These are phyloP conservation scores for Colletotrichum liriopes DNA, from an alignment of 2,329 filamentous ascomycete genomes.

Conservation along the genomic window DNA sequence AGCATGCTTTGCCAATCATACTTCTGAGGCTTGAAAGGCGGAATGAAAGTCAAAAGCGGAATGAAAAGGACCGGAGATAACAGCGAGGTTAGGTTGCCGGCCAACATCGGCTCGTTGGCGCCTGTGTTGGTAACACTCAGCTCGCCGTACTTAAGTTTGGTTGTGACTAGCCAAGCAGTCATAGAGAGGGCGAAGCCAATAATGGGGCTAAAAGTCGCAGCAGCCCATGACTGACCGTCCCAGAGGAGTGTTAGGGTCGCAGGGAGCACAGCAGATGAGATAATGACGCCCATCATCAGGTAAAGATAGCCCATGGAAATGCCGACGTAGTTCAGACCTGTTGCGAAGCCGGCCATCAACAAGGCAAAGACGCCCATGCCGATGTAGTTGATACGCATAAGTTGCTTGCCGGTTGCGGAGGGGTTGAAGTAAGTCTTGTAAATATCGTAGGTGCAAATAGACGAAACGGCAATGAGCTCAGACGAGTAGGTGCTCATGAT, in stretches of 20 bases:
- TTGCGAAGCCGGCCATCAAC: conserved; percentile 82
- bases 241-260: conserved; percentile 82
- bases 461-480: conserved; percentile 89
- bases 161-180: conserved; percentile 84
- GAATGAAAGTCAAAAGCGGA: conserved; percentile 76
- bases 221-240: conserved; percentile 72
- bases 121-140: conserved; percentile 80
- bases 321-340: conserved; percentile 76
- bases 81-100: conserved; percentile 83
- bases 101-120: conserved; percentile 85
- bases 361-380: conserved; percentile 76
- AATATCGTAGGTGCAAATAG: conserved; percentile 85
- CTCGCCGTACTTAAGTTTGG: conserved; percentile 76
- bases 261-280: conserved; percentile 83
- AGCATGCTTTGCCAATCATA: conserved; percentile 88
- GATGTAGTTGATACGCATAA: conserved; percentile 82
- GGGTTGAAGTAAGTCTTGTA: conserved; percentile 89
- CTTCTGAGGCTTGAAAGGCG: conserved; percentile 62
- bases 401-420: conserved; percentile 75
- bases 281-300: conserved; percentile 87
- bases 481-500: conserved; percentile 88
- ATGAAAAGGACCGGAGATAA: conserved; percentile 80
- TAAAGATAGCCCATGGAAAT: conserved; percentile 88
- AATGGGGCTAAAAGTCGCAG: conserved; percentile 78
- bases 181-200: conserved; percentile 79